Base-by-base conservation (phyloP, 805 yeast species). In the Wickerhamomyces mucosus region DNA sequence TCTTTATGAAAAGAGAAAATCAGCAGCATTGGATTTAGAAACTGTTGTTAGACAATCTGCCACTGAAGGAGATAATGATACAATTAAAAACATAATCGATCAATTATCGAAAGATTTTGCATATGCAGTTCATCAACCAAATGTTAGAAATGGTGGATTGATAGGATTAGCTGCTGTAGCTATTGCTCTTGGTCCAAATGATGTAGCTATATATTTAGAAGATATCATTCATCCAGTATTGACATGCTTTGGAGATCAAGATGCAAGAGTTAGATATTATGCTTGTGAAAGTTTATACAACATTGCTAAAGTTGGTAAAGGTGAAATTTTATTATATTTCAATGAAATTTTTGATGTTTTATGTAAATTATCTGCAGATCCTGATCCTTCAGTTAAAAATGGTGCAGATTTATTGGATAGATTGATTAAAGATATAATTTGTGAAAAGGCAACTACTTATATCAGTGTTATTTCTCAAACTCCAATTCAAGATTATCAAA, bases 151-250 rank as follows among this genome's bases (percentile, higher is more conserved):
- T 64, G 98, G 98, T 13, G 96, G 97, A 0, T 66, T 89, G 26
- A 89, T 94, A 42, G 97, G 97, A 0, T 61, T 92, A 14, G 98
- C 97, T 5, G 95, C 96, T 10, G 92, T 86, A 4, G 86, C 96
- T 0, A 88, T 92, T 34, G 97, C 97, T 0, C 58, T 92, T 19
- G 96, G 97, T 2, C 69, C 65, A 25, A 74, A 73, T 43, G 89
- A 88, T 29, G 84, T 92, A 21, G 92, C 95, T 0, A 62, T 63
- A 35, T 89, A 84, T 47, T 57, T 92, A 29, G 92, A 84, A 37
- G 82, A 76, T 32, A 86, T 92, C 35, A 74, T 92, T 40, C 92
- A 84, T 39, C 96, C 98, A 0, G 95, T 92, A 11, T 63, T 92
- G 45, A 89, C 96, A 0, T 89, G 96, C 37, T 92, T 92, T 54